Base-by-base conservation (phyloP, 306 rosid species). In the Trichosanthes cucumerina region DNA sequence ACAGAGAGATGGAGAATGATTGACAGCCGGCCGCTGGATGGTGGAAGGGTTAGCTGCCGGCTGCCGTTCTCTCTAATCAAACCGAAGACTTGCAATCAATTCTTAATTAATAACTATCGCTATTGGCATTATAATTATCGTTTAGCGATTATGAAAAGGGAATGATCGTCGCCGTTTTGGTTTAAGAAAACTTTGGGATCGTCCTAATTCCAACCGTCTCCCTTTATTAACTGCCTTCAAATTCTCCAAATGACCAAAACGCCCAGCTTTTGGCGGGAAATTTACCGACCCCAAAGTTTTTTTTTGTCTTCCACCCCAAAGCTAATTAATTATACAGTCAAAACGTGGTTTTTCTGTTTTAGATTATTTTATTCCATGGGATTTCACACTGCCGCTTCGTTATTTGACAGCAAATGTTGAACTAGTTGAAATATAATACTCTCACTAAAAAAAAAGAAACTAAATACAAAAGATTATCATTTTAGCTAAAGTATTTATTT, bases 21-120 rank as follows among this genome's bases (percentile, higher is more conserved):
- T 52, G 62, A 57, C 5, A 5, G 50, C 39, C 80, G 23, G 69
- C 69, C 13, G 60, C 36, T 24, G 44, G 14, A 49, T 73, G 16
- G 58, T 28, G 39, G 44, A 7, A 26, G 41, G 16, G 12, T 52
- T 9, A 21, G 63, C 64, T 33, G 62, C 78, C 65, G 65, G 65
- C 62, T 21, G 7, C 79, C 31, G 47, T 52, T 54, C 28, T n/a
- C n/a, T 34, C 31, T 53, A 34, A 36, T 34, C 31, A 75, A 34
- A 36, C 59, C 59, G 77, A 72, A 72, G 77, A 72, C 77, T 75
- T 75, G 10, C n/a, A 16, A 74, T 74, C 26, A 50, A 31, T 75
- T 26, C 50, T 50, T 75, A 52, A 75, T 75, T 75, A 52, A 75
- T 75, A 52, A 53, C 65, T 33, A 75, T 75, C 79, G 26, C 54